Conservation (phyloP, 352 stramenopile genomes). For the Phytopythium kandeliae region DNA sequence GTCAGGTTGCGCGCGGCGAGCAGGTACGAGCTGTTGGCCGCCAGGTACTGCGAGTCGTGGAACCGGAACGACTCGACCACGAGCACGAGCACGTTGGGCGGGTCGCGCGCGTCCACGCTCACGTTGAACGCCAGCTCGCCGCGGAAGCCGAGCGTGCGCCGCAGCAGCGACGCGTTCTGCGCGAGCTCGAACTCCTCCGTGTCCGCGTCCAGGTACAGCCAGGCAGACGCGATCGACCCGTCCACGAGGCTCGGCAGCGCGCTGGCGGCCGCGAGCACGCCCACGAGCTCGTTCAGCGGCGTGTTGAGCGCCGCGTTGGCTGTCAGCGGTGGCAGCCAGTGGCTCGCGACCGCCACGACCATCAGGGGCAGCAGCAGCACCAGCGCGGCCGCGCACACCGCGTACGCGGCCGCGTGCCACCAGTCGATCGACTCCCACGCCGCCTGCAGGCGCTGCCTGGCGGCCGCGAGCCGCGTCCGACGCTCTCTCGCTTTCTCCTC, state of each 20-base stretch:
- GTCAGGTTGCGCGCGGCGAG: slow-evolving; percentile 25
- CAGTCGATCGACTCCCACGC: not conserved
- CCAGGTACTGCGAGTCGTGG: slow-evolving; percentile 46
- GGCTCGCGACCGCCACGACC: slow-evolving; percentile 9
- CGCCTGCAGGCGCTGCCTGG: not conserved
- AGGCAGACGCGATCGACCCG: slow-evolving; percentile 9
- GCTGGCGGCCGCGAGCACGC: slow-evolving; percentile 11
- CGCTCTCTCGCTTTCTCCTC: not conserved
- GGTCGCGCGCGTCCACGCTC: slow-evolving; percentile 18
- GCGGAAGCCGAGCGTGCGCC: slow-evolving; percentile 33
- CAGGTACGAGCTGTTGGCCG: slow-evolving; percentile 34
- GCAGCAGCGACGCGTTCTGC: slow-evolving; percentile 20
- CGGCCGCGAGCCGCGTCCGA: not conserved
- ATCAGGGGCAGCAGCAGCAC: slow-evolving; percentile 11
- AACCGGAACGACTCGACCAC: slow-evolving; percentile 52
- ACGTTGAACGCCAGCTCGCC: slow-evolving; percentile 43
- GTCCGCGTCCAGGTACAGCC: slow-evolving; percentile 10
- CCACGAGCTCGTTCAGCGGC: slow-evolving; percentile 24
- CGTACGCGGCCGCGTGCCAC: not conserved
- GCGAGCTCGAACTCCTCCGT: slow-evolving; percentile 15
- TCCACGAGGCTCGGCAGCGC: slow-evolving; percentile 9
- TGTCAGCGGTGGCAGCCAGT: slow-evolving; percentile 8
- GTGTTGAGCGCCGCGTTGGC: slow-evolving; percentile 18
- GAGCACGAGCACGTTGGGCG: slow-evolving; percentile 48
- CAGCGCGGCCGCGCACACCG: slow-evolving; percentile 1